Evolutionary conservation across 345 rosid species (phyloP), one percentile per base, ranked within the genome.

Genomic region (Salix purpurea): DNA sequence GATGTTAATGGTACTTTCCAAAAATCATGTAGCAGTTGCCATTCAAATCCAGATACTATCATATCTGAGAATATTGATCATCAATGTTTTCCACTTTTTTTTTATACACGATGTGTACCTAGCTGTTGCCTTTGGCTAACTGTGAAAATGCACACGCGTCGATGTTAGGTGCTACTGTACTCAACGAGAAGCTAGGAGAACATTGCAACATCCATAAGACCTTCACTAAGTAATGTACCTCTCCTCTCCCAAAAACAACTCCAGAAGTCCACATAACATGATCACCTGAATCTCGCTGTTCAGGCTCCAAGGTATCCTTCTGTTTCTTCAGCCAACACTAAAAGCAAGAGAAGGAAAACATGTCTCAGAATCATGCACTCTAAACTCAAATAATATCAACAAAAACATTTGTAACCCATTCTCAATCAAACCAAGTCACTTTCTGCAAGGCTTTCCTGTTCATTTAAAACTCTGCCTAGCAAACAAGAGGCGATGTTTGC

Each of bases 271-370:
- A 83, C 74, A 80, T 71, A 67, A 77, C 86, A 18, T 74, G 72
- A 64, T 52, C 69, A 18, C 79, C 81, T 2, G 81, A 68, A 46
- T 75, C 83, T 67, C 76, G 72, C 46, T 26, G 58, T 2, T 74
- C 77, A 34, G 83, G 86, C 56, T 67, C 77, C 56, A 77, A 64
- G 37, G 61, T 23, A 42, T 74, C 81, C 56, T 39, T 83, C 79
- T 83, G 86, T 65, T 83, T 83, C 79, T 77, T 83, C 81, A 80
- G 75, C 86, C 83, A 83, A 75, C 86, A 83, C 83, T 80, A 39
- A 24, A 65, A 39, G 65, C 71, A 80, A 58, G 26, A 72, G 8
- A 6, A 68, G 18, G 67, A 60, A 72, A 21, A 28, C 39, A 69
- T 23, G 50, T 13, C 56, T 52, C 3, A 73, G 67, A 64, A 72